These are phyloP conservation scores for Grigorovia yakushimaensis DNA, from an alignment of 805 yeast species.

Conservation along the genomic window DNA sequence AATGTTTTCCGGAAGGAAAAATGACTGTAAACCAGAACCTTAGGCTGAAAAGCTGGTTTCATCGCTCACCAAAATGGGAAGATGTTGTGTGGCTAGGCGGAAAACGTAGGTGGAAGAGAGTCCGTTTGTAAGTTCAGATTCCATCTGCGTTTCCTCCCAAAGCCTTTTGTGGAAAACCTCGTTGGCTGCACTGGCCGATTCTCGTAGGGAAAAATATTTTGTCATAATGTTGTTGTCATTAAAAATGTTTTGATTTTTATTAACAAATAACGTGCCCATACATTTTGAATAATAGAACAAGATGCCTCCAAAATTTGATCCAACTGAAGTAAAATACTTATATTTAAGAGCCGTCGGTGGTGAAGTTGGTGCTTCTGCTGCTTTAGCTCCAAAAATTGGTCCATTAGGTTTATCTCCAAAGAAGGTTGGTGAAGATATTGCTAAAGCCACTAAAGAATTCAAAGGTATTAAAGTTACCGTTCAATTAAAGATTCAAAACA, in stretches of 20 bases:
- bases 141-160: no score
- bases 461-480: conserved; percentile 99
- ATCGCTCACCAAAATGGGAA: no score
- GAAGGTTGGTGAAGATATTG: conserved; percentile 99
- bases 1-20: no score
- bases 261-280: neutral
- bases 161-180: no score
- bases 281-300: conserved; percentile 13
- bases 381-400: conserved; percentile 99
- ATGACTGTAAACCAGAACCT: no score
- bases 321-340: conserved; percentile 95
- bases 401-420: conserved; percentile 99
- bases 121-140: no score
- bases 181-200: no score
- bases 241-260: neutral
- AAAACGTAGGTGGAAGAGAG: no score
- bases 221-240: neutral
- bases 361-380: conserved; percentile 99
- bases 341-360: conserved; percentile 99
- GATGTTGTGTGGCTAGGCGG: no score
- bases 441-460: conserved; percentile 98
- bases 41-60: no score
- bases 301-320: conserved; percentile 99
- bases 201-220: no score
- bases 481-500: conserved; percentile 97